Conservation (phyloP, 2,329 filamentous ascomycete species). For the Pseudopyrenochaeta lycopersici region DNA sequence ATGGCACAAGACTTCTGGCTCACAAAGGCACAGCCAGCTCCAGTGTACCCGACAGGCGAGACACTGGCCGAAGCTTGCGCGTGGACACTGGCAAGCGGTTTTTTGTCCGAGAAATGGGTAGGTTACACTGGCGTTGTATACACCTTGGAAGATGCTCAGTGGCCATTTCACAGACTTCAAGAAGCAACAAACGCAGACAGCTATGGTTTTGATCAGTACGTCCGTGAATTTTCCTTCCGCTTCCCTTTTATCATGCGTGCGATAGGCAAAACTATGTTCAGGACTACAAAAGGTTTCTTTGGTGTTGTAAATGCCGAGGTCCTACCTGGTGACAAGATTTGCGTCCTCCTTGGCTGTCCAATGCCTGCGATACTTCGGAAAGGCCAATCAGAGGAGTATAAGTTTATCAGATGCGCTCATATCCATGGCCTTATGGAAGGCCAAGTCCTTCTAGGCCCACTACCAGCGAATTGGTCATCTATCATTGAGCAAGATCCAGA, state of each 20-base stretch:
- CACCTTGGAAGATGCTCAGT: no score
- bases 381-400: background rate
- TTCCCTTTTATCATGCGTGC: background rate
- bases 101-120: background rate
- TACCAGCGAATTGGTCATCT: background rate
- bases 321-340: background rate
- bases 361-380: background rate
- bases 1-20: no score
- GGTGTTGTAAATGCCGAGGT: background rate
- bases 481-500: no score
- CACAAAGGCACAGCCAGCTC: background rate
- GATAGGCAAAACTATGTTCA: background rate
- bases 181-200: background rate
- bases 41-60: background rate
- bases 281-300: conserved; percentile 1
- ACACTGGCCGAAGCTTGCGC: background rate
- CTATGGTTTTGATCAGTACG: no score
- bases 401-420: conserved; percentile 2
- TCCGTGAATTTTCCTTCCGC: background rate
- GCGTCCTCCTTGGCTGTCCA: conserved; percentile 1
- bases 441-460: conserved; percentile 2
- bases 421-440: conserved; percentile 8
- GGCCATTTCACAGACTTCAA: background rate
- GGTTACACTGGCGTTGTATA: no score
- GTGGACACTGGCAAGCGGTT: background rate